A percentile compares a stretch with the other conserved stretches of the same genome.
Evolutionary conservation across 768 basidiomycete species (phyloP).

Genomic region (Cyclocybe cylindracea): DNA sequence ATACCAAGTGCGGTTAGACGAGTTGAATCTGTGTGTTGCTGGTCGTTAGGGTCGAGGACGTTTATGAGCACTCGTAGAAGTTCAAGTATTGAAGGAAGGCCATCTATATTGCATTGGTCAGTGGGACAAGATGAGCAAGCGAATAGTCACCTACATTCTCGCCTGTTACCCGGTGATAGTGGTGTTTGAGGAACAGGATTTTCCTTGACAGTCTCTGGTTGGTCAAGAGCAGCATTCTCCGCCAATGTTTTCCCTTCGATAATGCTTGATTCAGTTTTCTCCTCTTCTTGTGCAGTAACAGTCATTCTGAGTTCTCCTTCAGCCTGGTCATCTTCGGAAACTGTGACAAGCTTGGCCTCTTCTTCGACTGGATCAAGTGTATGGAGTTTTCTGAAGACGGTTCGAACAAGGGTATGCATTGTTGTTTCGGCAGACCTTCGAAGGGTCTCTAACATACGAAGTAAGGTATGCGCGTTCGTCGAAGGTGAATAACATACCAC

Average conservation of each 20-base stretch:
- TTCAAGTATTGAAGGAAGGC: constrained; percentile 90
- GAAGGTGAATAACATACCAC: constrained; percentile 53
- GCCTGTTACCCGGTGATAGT: constrained; percentile 29
- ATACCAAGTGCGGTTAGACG: constrained; percentile 86
- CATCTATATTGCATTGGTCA: constrained; percentile 51
- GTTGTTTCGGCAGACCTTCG: constrained; percentile 86
- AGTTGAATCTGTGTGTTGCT: constrained; percentile 95
- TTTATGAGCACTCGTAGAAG: constrained; percentile 93
- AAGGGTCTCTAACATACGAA: constrained; percentile 64
- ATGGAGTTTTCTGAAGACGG: constrained; percentile 77
- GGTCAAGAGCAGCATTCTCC: constrained; percentile 2
- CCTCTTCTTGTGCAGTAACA: constrained; percentile 42
- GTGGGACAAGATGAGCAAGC: not conserved
- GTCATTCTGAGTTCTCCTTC: constrained; percentile 65
- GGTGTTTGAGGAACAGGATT: constrained; percentile 22
- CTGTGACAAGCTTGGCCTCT: constrained; percentile 61
- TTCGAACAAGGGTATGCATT: constrained; percentile 85
- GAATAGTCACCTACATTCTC: constrained; percentile 39
- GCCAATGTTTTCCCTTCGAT: not conserved
- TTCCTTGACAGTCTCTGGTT: constrained; percentile 6
- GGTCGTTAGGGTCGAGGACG: constrained; percentile 92
- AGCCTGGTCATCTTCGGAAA: constrained; percentile 47
- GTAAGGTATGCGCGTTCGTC: constrained; percentile 5
- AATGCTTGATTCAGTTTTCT: constrained; percentile 8
- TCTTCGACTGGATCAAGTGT: constrained; percentile 63